Base-by-base conservation (phyloP, 345 rosid species). In the Trapa bicornis region DNA sequence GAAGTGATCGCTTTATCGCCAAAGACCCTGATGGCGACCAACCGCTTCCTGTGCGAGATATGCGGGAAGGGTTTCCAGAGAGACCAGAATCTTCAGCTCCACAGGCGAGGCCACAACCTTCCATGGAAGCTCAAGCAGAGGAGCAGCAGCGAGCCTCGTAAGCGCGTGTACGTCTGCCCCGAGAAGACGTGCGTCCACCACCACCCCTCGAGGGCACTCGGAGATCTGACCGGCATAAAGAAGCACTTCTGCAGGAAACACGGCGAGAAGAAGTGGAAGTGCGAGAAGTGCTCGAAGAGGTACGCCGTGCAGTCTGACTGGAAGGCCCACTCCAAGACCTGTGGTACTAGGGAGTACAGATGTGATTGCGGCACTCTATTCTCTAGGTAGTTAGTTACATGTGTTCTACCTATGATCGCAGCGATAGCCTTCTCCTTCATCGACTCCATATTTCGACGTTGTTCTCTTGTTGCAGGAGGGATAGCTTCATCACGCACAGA, bases 61-160 rank as follows among this genome's bases (percentile, higher is more conserved):
- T 91, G 97, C 47, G 92, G 94, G 4, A 91, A 88, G 73, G 97
- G 97, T 11, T 91, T 91, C 61, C 97, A 84, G 74, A 85, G 97
- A 75, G 96, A 91, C 75, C 97, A 91, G 53, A 91, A 91, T 71
- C 84, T 91, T 54, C 97, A 91, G 22, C 94, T 91, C 50, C 97
- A 91, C 62, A 71, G 96, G 37, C 73, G 97, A 52, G 97, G 96
- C 4, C 97, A 91, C 74, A 91, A 91, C 78, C 88, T 91, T 37
- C 97, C 97, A 54, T 91, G 97, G 97, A 91, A 89, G 77, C 82
- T 91, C 47, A 91, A 91, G 89, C 96, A 87, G 73, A 84, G 96
- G 79, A 80, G 82, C 0, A 83, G 67, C 65, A 91, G 85, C 61
- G 96, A 86, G 77, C 62, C 53, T 11, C 73, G 81, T 72, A 91